Evolutionary conservation across 2,329 filamentous ascomycete species (phyloP).

Genomic region (Neonectria ditissima): DNA sequence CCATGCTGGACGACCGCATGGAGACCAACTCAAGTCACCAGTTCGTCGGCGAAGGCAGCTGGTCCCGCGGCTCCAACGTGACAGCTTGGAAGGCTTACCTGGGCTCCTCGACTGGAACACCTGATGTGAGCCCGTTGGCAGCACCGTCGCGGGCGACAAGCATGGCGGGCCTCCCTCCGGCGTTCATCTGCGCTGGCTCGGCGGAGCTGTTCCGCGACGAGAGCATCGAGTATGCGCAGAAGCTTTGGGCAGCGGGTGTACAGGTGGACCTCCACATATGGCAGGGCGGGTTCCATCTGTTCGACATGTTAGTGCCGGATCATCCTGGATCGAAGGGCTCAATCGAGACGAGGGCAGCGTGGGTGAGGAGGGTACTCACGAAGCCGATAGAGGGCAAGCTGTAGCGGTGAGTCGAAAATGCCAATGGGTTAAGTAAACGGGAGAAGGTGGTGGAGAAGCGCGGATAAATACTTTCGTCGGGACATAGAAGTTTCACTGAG

Average conservation of each 20-base stretch:
- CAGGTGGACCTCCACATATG: slow-evolving; percentile 58
- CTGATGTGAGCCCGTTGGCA: slow-evolving; percentile 50
- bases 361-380: slow-evolving; percentile 28
- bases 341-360: slow-evolving; percentile 28
- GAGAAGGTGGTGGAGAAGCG: no score
- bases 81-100: slow-evolving; percentile 57
- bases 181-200: slow-evolving; percentile 58
- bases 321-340: slow-evolving; percentile 27
- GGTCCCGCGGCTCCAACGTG: slow-evolving; percentile 52
- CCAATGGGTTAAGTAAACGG: no score
- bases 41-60: slow-evolving; percentile 50
- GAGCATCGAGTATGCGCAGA: slow-evolving; percentile 53
- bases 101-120: slow-evolving; percentile 49
- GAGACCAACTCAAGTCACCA: slow-evolving; percentile 48
- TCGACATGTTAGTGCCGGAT: slow-evolving; percentile 45
- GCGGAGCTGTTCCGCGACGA: slow-evolving; percentile 59
- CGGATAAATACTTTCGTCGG: no score
- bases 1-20: slow-evolving; percentile 60
- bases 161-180: slow-evolving; percentile 54
- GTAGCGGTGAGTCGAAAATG: not conserved
- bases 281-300: slow-evolving; percentile 55
- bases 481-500: no score
- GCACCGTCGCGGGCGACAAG: slow-evolving; percentile 52
- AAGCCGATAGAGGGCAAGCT: slow-evolving; percentile 25
- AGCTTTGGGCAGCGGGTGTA: slow-evolving; percentile 56